Percentiles rank a stretch among this genome's conserved stretches.
phyloP scores from a whole-genome alignment of 2,329 filamentous ascomycete species.

The Colletotrichum liaoningense region DNA sequence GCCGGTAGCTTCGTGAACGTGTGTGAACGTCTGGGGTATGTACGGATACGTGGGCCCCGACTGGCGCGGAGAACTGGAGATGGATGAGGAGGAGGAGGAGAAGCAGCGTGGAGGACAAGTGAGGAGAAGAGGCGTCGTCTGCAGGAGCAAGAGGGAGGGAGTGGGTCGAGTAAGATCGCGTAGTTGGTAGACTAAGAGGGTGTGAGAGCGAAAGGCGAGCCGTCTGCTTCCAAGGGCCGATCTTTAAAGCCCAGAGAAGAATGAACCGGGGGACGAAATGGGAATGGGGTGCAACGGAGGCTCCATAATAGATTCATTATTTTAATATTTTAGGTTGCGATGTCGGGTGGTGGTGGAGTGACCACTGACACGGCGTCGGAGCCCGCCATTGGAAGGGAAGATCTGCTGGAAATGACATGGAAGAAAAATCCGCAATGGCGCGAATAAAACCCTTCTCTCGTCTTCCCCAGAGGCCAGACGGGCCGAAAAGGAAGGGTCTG shows the following conservation, averaged over 20 bases:
- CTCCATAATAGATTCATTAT: conserved; percentile 24
- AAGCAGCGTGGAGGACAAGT: neutral
- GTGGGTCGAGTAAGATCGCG: conserved; percentile 27
- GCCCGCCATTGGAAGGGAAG: conserved; percentile 4
- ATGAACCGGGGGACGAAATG: conserved; percentile 20
- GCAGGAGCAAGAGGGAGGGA: conserved; percentile 33
- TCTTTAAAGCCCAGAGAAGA: conserved; percentile 28
- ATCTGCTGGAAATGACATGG: conserved; percentile 3
- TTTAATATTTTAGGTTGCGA: conserved; percentile 10
- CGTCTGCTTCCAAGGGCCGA: conserved; percentile 27
- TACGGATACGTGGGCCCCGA: conserved; percentile 21
- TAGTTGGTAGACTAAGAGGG: conserved; percentile 3
- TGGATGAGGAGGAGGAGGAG: neutral
- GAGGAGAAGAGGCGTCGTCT: conserved; percentile 14
- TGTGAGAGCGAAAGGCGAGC: conserved; percentile 1
- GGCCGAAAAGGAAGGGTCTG: too few relatives aligned
- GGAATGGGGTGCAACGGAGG: conserved; percentile 22
- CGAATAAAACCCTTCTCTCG: neutral
- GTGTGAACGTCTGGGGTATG: conserved; percentile 33
- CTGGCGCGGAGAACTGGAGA: conserved; percentile 33
- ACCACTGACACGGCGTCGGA: conserved; percentile 15
- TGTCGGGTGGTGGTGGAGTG: conserved; percentile 33
- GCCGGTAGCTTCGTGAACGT: conserved; percentile 16
- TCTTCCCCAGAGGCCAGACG: neutral
- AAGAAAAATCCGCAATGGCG: neutral